phyloP scores from a whole-genome alignment of 805 yeast species.

The Saccharomyces jurei region DNA sequence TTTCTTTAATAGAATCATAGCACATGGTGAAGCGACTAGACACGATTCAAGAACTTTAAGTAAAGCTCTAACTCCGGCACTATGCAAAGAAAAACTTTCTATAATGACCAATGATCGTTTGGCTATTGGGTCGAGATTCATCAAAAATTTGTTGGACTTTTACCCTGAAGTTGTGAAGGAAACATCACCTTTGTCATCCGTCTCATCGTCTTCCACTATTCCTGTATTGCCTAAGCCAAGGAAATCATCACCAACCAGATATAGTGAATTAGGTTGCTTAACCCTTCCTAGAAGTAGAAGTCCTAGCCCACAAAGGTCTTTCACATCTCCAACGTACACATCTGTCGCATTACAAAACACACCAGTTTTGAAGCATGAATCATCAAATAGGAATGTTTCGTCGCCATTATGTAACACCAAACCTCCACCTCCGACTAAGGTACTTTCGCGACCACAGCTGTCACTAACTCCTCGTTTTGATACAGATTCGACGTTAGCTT shows the following conservation, averaged over 20 bases:
- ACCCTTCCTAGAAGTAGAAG: conserved; percentile 2
- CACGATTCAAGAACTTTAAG: conserved; percentile 34
- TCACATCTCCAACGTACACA: conserved; percentile 8
- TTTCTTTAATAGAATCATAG: conserved; percentile 38
- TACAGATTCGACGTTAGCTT: background rate
- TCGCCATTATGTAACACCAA: conserved; percentile 1
- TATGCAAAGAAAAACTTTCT: conserved; percentile 45
- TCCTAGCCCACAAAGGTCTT: conserved; percentile 8
- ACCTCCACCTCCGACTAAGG: background rate
- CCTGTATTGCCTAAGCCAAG: conserved; percentile 25
- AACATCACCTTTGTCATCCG: background rate
- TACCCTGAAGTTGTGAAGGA: conserved; percentile 35
- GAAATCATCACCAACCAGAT: conserved; percentile 20
- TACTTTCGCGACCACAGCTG: background rate
- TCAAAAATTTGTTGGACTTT: conserved; percentile 43
- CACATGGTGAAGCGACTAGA: conserved; percentile 33
- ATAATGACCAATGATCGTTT: conserved; percentile 38
- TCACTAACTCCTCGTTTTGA: background rate
- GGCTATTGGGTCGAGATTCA: conserved; percentile 45
- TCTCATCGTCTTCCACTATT: conserved; percentile 1
- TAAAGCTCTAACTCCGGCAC: conserved; percentile 43
- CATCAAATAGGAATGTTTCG: conserved; percentile 10
- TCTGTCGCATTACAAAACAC: conserved; percentile 7
- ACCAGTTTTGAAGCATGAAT: conserved; percentile 8
- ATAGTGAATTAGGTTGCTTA: conserved; percentile 1